Conservation (phyloP, 2,329 filamentous ascomycete genomes). For the Xylaria sp. region DNA sequence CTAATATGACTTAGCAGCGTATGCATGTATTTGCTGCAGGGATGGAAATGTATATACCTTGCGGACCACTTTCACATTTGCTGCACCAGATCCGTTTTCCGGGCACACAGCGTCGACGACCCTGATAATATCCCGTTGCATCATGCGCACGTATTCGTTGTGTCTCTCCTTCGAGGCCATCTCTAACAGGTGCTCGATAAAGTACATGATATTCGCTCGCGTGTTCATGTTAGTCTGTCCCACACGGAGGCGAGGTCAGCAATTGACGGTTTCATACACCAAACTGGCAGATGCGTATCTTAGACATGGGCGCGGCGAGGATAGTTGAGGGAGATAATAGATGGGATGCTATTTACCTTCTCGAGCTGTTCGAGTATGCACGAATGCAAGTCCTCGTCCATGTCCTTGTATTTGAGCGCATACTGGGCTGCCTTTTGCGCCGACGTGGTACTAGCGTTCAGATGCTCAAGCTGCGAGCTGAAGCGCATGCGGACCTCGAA, state of each 20-base stretch:
- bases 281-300: neutral
- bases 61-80: conserved; percentile 91
- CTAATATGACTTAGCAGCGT: neutral
- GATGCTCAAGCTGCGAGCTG: conserved; percentile 84
- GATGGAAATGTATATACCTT: conserved; percentile 62
- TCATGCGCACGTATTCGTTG: conserved; percentile 86
- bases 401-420: conserved; percentile 90
- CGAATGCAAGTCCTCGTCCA: conserved; percentile 96
- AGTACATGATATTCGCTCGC: conserved; percentile 98
- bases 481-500: conserved; percentile 99
- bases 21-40: neutral
- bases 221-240: conserved; percentile 90
- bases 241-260: conserved; percentile 9
- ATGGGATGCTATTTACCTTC: conserved; percentile 55
- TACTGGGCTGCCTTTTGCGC: conserved; percentile 93
- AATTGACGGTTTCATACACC: neutral
- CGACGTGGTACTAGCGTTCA: conserved; percentile 88
- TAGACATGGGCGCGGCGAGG: neutral
- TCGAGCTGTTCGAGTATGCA: conserved; percentile 97
- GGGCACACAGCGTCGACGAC: conserved; percentile 93
- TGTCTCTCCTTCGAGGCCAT: conserved; percentile 78
- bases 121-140: conserved; percentile 88
- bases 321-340: neutral
- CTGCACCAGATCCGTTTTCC: conserved; percentile 82
- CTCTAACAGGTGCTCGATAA: conserved; percentile 94